Base-by-base conservation (phyloP, 2,329 filamentous ascomycete genomes). In the Neurospora sp. region DNA sequence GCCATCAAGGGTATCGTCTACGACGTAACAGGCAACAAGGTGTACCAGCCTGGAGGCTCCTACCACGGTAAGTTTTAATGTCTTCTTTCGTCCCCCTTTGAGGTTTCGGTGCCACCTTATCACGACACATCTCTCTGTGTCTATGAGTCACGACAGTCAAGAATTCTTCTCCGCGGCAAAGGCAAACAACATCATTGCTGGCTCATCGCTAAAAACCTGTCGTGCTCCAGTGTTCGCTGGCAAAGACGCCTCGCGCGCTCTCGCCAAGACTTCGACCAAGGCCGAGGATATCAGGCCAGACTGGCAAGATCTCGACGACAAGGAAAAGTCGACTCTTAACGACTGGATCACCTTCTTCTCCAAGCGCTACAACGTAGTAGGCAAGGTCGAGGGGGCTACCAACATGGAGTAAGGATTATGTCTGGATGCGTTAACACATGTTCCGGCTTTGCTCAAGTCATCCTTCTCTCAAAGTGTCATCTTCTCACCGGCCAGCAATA, bases 331-430 rank as follows among this genome's bases (percentile, higher is more conserved):
- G 36, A 90, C 91, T 3, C 82, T 99, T 72, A 87, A 95, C 69
- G 96, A 99, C 80, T 99, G 96, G 96, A 88, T 91, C 73, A 97
- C 91, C 1, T 99, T 97, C 82, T 99, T 99, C 81, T 92, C 91
- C 74, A 99, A 98, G 84, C 87, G 96, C 70, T 99, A 99, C 83
- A 98, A 97, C 76, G 87, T 98, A 68, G 89, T 96, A 66, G 93
- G 92, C 15, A 79, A 84, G 69, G 87, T 91, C 17, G 82, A 85
- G 71, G 87, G 86, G 41, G 87, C 87, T 37, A 88, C 85, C 37
- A 89, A 89, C 76, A 80, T 82, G 76, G 85, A 84, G 69, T 82
- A 71, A 70, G 19, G 12, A 33, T 17, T 36, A 62, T 10, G 52
- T 62, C 23, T 62, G 52, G 15, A 33, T 17, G 28, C 23, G 8